Percentiles rank a stretch among this genome's conserved stretches.
Evolutionary conservation across 1,139 yeast genomes (phyloP).

Genomic region (Kurtzmaniella quercitrusa): DNA sequence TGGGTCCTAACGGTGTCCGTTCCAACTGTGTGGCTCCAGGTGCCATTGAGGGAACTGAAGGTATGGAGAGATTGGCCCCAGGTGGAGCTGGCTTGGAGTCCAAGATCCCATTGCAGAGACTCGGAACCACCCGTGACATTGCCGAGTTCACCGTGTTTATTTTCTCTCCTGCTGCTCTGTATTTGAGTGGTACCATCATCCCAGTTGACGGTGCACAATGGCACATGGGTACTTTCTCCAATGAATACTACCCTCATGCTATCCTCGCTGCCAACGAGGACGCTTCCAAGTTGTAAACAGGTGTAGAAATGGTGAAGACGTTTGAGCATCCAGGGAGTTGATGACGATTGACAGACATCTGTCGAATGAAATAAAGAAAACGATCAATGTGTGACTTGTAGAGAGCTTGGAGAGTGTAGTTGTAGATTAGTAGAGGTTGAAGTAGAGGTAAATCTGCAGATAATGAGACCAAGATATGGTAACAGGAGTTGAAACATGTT

Average conservation of each 20-base stretch:
- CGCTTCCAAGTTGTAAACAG: slow-evolving; percentile 8
- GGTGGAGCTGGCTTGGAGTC: slow-evolving; percentile 34
- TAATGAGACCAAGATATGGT: no score
- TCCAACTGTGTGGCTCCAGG: slow-evolving; percentile 91
- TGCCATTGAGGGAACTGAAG: slow-evolving; percentile 80
- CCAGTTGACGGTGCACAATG: slow-evolving; percentile 92
- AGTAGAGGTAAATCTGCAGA: no score
- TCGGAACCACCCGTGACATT: slow-evolving; percentile 73
- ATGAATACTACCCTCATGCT: slow-evolving; percentile 32
- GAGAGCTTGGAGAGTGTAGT: no score
- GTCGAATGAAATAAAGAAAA: no score
- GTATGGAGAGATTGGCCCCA: slow-evolving; percentile 55
- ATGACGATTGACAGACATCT: no score
- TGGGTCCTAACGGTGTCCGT: slow-evolving; percentile 85
- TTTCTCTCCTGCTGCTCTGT: slow-evolving; percentile 77
- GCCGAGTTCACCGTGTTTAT: slow-evolving; percentile 85
- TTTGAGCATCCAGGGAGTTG: neutral
- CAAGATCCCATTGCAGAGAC: slow-evolving; percentile 69
- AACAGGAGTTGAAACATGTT: no score
- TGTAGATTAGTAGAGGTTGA: no score
- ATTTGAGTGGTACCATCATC: slow-evolving; percentile 70
- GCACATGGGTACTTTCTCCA: slow-evolving; percentile 59
- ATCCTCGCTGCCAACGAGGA: slow-evolving; percentile 23
- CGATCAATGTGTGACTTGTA: no score
- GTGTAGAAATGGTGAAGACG: neutral